Evolutionary conservation across 306 rosid species (phyloP).

Genomic region (Cucurbita moschata): DNA sequence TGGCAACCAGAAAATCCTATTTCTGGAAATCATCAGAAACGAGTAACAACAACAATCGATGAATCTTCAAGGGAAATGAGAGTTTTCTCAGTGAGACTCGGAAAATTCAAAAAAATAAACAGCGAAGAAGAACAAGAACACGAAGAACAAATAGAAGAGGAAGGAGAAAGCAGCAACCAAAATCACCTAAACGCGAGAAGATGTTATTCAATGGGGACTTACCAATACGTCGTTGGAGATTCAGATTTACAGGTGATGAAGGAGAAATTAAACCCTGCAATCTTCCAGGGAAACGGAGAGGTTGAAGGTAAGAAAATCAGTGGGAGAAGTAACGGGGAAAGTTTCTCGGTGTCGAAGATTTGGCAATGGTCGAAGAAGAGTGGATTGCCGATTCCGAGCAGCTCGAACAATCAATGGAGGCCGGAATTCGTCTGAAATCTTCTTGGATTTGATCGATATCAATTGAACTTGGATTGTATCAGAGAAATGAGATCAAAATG

Average conservation of each 20-base stretch:
- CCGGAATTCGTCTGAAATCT: not conserved
- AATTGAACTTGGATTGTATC: not conserved
- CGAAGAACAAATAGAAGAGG: slow-evolving; percentile 18
- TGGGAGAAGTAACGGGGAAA: slow-evolving; percentile 37
- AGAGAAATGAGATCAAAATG: not conserved
- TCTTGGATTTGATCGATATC: not conserved
- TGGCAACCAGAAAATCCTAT: not conserved
- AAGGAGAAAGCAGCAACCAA: slow-evolving; percentile 14
- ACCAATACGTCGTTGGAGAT: slow-evolving; percentile 52
- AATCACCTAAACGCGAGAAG: slow-evolving; percentile 49
- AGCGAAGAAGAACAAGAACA: slow-evolving; percentile 8
- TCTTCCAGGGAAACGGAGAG: slow-evolving; percentile 17
- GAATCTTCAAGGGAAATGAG: slow-evolving; percentile 23
- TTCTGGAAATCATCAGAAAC: slow-evolving; percentile 15
- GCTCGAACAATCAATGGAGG: slow-evolving; percentile 18
- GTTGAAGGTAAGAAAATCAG: slow-evolving; percentile 49
- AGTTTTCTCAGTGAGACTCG: slow-evolving; percentile 74
- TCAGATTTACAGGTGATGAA: slow-evolving; percentile 37
- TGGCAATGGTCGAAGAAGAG: slow-evolving; percentile 77
- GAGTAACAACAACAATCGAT: slow-evolving; percentile 10
- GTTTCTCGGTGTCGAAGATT: slow-evolving; percentile 86
- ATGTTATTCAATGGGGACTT: slow-evolving; percentile 88
- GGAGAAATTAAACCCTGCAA: not conserved
- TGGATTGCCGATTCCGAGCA: slow-evolving; percentile 17
- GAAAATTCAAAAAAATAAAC: slow-evolving; percentile 41